A percentile compares a stretch with the other conserved stretches of the same genome.
phyloP scores from a whole-genome alignment of 305 asterid genomes.

The Solanum hybrid region DNA sequence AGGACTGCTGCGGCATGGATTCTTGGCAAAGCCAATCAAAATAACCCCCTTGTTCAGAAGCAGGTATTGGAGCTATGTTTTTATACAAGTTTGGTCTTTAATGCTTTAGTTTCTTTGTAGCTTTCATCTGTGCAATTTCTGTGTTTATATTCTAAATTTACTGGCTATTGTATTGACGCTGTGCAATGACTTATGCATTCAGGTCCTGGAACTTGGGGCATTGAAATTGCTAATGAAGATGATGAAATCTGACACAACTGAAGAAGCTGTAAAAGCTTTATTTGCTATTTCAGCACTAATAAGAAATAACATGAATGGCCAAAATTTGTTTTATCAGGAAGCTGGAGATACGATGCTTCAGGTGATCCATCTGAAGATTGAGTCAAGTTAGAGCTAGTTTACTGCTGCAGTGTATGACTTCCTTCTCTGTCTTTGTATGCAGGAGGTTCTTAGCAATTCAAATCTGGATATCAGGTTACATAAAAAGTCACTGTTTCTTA shows the following conservation, averaged over 20 bases:
- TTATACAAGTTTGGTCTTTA: neutral
- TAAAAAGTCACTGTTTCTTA: constrained; percentile 50
- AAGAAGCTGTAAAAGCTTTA: constrained; percentile 74
- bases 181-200: constrained; percentile 20
- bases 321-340: constrained; percentile 47
- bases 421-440: constrained; percentile 14
- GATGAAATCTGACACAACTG: constrained; percentile 38
- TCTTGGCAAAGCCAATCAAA: constrained; percentile 86
- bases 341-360: constrained; percentile 73
- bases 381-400: neutral
- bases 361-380: constrained; percentile 34
- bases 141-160: neutral
- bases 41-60: constrained; percentile 62
- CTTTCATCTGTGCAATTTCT: neutral
- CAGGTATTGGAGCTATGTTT: constrained; percentile 38
- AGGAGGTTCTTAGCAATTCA: constrained; percentile 63
- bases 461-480: constrained; percentile 54
- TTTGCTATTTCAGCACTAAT: constrained; percentile 76
- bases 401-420: neutral
- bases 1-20: constrained; percentile 64
- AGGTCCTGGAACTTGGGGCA: constrained; percentile 67
- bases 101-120: neutral
- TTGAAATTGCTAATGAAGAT: constrained; percentile 50
- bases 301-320: constrained; percentile 55
- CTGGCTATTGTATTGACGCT: neutral